A percentile compares a stretch with the other conserved stretches of the same genome.
These are phyloP conservation scores for Avicennia marina DNA, from an alignment of 257 asterid genomes.

Conservation along the genomic window DNA sequence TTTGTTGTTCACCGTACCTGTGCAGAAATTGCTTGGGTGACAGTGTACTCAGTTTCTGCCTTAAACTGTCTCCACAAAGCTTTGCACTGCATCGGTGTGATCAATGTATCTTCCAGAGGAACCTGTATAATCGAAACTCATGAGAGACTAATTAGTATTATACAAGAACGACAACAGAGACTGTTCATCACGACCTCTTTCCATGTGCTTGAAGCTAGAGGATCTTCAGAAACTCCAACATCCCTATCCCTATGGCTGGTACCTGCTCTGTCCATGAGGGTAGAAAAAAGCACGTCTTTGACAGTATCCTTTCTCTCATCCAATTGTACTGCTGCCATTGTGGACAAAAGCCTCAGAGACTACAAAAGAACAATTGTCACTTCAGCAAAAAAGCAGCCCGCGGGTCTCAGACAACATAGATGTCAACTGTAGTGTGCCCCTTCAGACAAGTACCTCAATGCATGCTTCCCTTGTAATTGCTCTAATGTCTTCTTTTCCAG, in stretches of 20 bases:
- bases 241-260: conserved; percentile 18
- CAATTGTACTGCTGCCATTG: conserved; percentile 46
- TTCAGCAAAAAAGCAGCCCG: too few relatives aligned
- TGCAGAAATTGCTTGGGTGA: conserved; percentile 57
- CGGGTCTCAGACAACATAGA: conserved; percentile 15
- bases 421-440: background rate
- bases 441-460: conserved; percentile 40
- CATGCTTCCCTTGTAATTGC: conserved; percentile 53
- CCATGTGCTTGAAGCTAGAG: conserved; percentile 65
- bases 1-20: conserved; percentile 28
- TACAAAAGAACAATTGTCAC: conserved; percentile 21
- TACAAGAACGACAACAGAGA: background rate
- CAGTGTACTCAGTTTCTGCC: conserved; percentile 50
- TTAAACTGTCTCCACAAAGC: conserved; percentile 55
- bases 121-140: conserved; percentile 27
- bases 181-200: conserved; percentile 34
- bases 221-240: conserved; percentile 33
- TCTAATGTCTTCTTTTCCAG: conserved; percentile 64
- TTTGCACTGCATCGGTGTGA: conserved; percentile 59
- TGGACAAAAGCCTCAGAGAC: conserved; percentile 49
- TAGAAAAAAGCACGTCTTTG: conserved; percentile 38
- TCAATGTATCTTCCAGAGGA: conserved; percentile 48
- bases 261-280: conserved; percentile 34
- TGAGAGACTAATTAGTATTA: conserved; percentile 9
- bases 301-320: conserved; percentile 35